A percentile compares a stretch with the other conserved stretches of the same genome.
These are phyloP conservation scores for Helichrysum umbraculigerum DNA, from an alignment of 129 eudicot genomes.

Conservation along the genomic window DNA sequence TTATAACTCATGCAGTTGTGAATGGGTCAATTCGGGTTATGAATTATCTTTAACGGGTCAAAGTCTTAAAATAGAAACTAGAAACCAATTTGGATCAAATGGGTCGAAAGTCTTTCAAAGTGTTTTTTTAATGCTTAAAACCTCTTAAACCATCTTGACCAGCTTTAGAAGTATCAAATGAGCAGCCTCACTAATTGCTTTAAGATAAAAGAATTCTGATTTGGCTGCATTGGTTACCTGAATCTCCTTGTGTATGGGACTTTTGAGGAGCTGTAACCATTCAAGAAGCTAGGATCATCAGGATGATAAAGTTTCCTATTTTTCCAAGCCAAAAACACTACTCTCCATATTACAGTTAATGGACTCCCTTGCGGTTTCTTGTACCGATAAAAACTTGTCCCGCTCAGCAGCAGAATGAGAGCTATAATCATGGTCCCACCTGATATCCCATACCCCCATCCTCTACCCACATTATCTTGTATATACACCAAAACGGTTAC, in stretches of 20 bases:
- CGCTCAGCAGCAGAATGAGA: slow-evolving; percentile 52
- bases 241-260: slow-evolving; percentile 47
- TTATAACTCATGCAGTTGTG: neutral
- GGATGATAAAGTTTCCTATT: slow-evolving; percentile 56
- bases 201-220: neutral
- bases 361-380: slow-evolving; percentile 79
- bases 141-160: neutral
- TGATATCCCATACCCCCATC: slow-evolving; percentile 76
- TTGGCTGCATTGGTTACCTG: slow-evolving; percentile 36
- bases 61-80: no score
- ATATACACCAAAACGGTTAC: slow-evolving; percentile 72
- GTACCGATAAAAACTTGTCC: slow-evolving; percentile 58
- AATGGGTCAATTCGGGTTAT: neutral
- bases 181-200: neutral
- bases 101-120: neutral
- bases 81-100: neutral
- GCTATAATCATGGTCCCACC: slow-evolving; percentile 70
- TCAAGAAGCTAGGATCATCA: slow-evolving; percentile 43
- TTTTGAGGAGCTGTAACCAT: slow-evolving; percentile 52
- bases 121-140: neutral
- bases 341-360: slow-evolving; percentile 71
- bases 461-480: slow-evolving; percentile 76
- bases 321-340: slow-evolving; percentile 57
- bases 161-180: neutral
- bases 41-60: neutral